Evolutionary conservation across 371 early-diverging fungal genomes (phyloP), one percentile per base, ranked within the genome.

Genomic region (Rhizopus sp.): DNA sequence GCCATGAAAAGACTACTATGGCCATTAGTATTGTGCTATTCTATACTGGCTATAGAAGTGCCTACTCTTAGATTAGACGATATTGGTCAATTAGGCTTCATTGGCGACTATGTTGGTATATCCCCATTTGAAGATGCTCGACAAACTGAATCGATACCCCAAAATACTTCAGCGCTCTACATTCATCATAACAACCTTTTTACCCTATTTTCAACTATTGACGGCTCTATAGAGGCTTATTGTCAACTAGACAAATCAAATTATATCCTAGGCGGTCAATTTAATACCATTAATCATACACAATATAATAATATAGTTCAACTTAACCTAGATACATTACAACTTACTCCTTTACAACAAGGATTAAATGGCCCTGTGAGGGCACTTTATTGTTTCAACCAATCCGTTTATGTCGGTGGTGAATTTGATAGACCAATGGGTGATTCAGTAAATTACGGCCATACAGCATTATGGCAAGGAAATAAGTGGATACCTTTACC

Each of bases 351-450:
- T 8, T 66, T 88, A 60, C 46, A 48, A 3, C 69, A 79, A 50
- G 88, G 89, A 15, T 59, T 89, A 7, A 78, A 87, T 67, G 86
- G 86, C 0, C 67, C 85, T 1, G 86, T 89, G 10, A 65, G 71
- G 45, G 62, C 79, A 15, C 60, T 89, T 35, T 69, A 73, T 49
- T 91, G 92, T 57, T 55, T 61, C 0, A 41, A 50, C 7, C 53
- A 61, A 29, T 51, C 69, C 7, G 72, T 86, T 9, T 83, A 80
- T 57, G 82, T 75, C 0, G 87, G 84, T 31, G 88, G 88, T 9
- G 61, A 70, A 16, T 87, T 87, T 49, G 47, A 17, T 3, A 61
- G 57, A 7, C 76, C 74, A 12, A 40, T 70, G 15, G 41, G 33
- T 60, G 57, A 51, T 0, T 41, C 64, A 9, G 50, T 69, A 5